Evolutionary conservation across 1,139 yeast species (phyloP).

Genomic region (Suhomyces atakaporum): DNA sequence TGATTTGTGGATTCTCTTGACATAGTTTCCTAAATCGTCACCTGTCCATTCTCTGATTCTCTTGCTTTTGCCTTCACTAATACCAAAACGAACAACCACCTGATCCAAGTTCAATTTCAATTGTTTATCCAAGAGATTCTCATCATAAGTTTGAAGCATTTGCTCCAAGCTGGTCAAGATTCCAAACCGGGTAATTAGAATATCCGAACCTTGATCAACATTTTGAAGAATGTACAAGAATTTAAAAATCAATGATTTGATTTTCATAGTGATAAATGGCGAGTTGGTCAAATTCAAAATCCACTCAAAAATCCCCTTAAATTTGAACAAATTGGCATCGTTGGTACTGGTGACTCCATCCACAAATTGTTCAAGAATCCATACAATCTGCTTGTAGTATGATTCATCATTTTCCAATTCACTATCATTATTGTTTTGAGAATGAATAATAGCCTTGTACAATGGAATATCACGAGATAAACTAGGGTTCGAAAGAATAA

Average conservation of each 20-base stretch:
- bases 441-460: conserved; percentile 45
- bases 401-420: conserved; percentile 47
- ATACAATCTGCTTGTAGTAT: conserved; percentile 59
- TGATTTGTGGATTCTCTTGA: conserved; percentile 48
- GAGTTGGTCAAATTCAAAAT: conserved; percentile 54
- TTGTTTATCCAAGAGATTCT: conserved; percentile 27
- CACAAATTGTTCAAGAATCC: conserved; percentile 61
- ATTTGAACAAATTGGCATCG: conserved; percentile 56
- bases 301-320: conserved; percentile 67
- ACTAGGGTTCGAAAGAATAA: conserved; percentile 58
- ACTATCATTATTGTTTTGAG: conserved; percentile 31
- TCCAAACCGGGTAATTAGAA: conserved; percentile 65
- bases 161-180: conserved; percentile 53
- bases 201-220: conserved; percentile 61
- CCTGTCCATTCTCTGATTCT: conserved; percentile 64
- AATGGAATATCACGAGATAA: conserved; percentile 69
- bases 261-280: conserved; percentile 44
- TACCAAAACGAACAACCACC: conserved; percentile 46
- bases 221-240: conserved; percentile 54
- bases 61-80: conserved; percentile 47
- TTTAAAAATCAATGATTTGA: conserved; percentile 41
- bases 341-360: conserved; percentile 44
- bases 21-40: conserved; percentile 45
- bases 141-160: conserved; percentile 18
- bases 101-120: conserved; percentile 46